Percentiles rank a stretch among this genome's conserved stretches.
These are phyloP conservation scores for Heritiera fomes DNA, from an alignment of 345 rosid genomes.

Conservation along the genomic window DNA sequence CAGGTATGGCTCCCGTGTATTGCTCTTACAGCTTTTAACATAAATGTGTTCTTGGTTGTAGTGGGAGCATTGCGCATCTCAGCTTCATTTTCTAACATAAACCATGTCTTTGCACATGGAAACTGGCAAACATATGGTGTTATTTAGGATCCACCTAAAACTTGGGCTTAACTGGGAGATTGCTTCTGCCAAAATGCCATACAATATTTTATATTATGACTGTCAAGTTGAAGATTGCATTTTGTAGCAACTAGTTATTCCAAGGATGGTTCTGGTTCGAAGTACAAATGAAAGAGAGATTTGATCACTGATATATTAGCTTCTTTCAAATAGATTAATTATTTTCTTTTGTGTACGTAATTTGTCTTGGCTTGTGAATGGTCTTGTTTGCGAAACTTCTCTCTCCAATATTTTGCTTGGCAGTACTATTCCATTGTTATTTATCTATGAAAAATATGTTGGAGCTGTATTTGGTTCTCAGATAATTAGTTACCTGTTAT, in stretches of 20 bases:
- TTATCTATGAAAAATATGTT: not conserved
- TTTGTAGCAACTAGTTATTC: not conserved
- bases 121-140: not conserved
- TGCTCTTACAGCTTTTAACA: not conserved
- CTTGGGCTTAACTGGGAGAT: not conserved
- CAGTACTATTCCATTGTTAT: not conserved
- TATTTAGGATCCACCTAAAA: not conserved
- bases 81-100: not conserved
- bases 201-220: not conserved
- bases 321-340: not conserved
- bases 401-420: not conserved
- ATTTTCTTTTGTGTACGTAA: not conserved
- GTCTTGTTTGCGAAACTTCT: not conserved
- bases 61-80: not conserved
- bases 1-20: conserved; percentile 46
- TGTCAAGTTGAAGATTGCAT: not conserved
- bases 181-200: not conserved
- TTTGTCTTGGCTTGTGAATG: not conserved
- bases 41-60: conserved; percentile 1
- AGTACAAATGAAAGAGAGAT: not conserved
- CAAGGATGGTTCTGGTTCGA: not conserved
- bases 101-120: not conserved
- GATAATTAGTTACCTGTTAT: not conserved
- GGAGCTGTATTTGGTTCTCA: not conserved
- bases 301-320: not conserved